phyloP scores from a whole-genome alignment of 768 basidiomycete species.

The Tricholoma furcatifolium region DNA sequence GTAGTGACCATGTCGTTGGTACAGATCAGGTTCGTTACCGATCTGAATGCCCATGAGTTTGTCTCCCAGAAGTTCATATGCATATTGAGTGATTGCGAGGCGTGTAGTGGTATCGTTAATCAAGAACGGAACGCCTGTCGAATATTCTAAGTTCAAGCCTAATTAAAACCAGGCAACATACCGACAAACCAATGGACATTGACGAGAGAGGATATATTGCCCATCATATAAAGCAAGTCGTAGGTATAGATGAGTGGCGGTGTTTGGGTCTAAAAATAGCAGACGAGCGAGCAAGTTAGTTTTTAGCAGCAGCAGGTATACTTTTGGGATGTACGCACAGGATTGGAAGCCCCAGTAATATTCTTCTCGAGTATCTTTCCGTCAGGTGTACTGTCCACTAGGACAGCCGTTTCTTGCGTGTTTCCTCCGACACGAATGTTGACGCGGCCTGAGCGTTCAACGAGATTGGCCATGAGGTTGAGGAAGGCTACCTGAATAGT shows the following conservation, averaged over 20 bases:
- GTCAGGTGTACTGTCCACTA: constrained; percentile 49
- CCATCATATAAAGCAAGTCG: constrained; percentile 67
- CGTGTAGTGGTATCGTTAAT: constrained; percentile 59
- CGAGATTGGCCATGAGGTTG: constrained; percentile 75
- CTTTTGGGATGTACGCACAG: constrained; percentile 8
- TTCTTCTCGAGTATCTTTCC: constrained; percentile 29
- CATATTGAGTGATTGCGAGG: constrained; percentile 56
- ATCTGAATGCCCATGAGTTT: constrained; percentile 67
- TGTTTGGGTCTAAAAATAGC: constrained; percentile 52
- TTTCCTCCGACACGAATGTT: constrained; percentile 75
- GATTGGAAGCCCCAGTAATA: constrained; percentile 16
- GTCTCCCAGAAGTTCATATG: constrained; percentile 64
- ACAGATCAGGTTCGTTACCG: constrained; percentile 68
- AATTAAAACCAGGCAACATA: constrained; percentile 11
- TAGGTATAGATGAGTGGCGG: constrained; percentile 63
- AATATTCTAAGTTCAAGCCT: neutral
- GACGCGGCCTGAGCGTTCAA: constrained; percentile 59
- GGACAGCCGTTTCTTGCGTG: constrained; percentile 64
- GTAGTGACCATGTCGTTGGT: constrained; percentile 42
- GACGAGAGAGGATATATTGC: constrained; percentile 59
- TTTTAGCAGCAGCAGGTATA: neutral
- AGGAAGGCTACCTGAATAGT: constrained; percentile 63
- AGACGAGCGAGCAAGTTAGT: neutral
- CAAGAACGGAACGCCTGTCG: constrained; percentile 50
- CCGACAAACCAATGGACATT: constrained; percentile 70